phyloP scores from a whole-genome alignment of 148 eudicot species.

The Persicaria maculosa region DNA sequence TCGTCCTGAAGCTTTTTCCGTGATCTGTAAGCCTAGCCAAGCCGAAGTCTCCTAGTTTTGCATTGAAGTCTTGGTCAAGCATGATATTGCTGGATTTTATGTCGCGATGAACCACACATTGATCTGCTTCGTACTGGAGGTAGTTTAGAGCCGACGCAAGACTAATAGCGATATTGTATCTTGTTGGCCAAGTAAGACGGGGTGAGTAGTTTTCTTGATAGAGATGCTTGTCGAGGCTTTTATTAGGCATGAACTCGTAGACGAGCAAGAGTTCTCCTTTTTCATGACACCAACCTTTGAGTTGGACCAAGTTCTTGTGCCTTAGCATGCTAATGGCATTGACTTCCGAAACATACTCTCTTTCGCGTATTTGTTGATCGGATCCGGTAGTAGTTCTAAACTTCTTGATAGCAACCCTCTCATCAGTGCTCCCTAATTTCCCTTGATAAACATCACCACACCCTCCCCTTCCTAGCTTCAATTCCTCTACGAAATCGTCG shows the following conservation, averaged over 20 bases:
- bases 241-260: slow-evolving; percentile 40
- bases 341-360: slow-evolving; percentile 20
- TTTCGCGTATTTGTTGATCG: slow-evolving; percentile 13
- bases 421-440: background rate
- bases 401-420: slow-evolving; percentile 21
- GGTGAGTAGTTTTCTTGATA: slow-evolving; percentile 14
- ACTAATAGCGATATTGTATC: slow-evolving; percentile 21
- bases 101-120: slow-evolving; percentile 18
- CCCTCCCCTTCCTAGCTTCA: slow-evolving; percentile 28
- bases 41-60: slow-evolving; percentile 21
- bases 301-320: slow-evolving; percentile 26
- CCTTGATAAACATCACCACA: slow-evolving; percentile 26
- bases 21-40: slow-evolving; percentile 17
- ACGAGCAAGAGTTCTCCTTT: slow-evolving; percentile 21
- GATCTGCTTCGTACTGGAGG: slow-evolving; percentile 15
- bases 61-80: slow-evolving; percentile 18
- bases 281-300: slow-evolving; percentile 35
- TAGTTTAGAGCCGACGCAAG: slow-evolving; percentile 14
- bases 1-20: background rate
- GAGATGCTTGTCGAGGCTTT: slow-evolving; percentile 38
- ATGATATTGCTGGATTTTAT: slow-evolving; percentile 21
- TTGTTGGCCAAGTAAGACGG: slow-evolving; percentile 22
- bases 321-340: slow-evolving; percentile 16
- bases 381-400: slow-evolving; percentile 16
- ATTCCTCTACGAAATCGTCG: slow-evolving; percentile 13